phyloP scores from a whole-genome alignment of 495 filamentous ascomycete species.

The Poronia punctata region DNA sequence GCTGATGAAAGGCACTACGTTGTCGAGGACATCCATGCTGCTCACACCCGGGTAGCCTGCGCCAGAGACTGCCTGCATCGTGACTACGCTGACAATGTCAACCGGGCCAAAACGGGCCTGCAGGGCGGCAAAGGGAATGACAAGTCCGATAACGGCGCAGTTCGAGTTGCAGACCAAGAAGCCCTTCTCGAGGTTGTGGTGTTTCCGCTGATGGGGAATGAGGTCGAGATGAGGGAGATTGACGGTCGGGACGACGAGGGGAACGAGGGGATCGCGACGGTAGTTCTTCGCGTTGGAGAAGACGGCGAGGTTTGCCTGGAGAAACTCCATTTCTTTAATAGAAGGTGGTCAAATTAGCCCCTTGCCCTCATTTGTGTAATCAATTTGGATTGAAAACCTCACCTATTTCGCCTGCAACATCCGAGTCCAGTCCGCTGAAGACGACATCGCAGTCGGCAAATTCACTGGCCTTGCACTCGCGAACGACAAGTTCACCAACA shows the following conservation, averaged over 20 bases:
- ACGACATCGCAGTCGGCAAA: slow-evolving; percentile 83
- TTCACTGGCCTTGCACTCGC: slow-evolving; percentile 64
- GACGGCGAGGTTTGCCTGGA: slow-evolving; percentile 68
- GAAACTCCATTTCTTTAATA: slow-evolving; percentile 64
- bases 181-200: slow-evolving; percentile 61
- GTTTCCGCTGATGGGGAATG: slow-evolving; percentile 66
- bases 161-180: slow-evolving; percentile 88
- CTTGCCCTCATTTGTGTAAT: too few species aligned
- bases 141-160: slow-evolving; percentile 82
- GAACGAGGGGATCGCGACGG: slow-evolving; percentile 73
- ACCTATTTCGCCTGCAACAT: slow-evolving; percentile 76
- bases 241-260: slow-evolving; percentile 77
- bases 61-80: slow-evolving; percentile 81
- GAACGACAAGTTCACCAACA: slow-evolving; percentile 62
- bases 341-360: too few species aligned
- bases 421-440: slow-evolving; percentile 79
- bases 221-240: slow-evolving; percentile 72
- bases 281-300: slow-evolving; percentile 92
- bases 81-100: slow-evolving; percentile 70
- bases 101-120: slow-evolving; percentile 69
- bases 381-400: slow-evolving; percentile 22
- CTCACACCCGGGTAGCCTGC: slow-evolving; percentile 85
- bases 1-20: slow-evolving; percentile 79
- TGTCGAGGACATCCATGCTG: slow-evolving; percentile 67
- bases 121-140: slow-evolving; percentile 81